Base-by-base conservation (phyloP, 2,329 filamentous ascomycete species). In the Dendrostoma leiphaemia region DNA sequence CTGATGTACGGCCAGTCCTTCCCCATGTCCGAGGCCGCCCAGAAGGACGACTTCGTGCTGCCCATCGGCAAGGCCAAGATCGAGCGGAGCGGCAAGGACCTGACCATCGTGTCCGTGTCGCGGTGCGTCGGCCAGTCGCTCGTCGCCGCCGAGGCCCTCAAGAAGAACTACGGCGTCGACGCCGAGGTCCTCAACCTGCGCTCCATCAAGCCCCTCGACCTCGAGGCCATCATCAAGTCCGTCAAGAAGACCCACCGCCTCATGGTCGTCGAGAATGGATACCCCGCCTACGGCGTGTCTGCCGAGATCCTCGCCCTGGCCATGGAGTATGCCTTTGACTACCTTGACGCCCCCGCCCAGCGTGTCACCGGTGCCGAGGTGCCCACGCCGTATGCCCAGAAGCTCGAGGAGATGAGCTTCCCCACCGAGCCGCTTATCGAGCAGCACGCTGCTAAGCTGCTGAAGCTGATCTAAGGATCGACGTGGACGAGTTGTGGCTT, bases 51-150 rank as follows among this genome's bases (percentile, higher is more conserved):
- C 77, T 99, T 97, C 67, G 93, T 99, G 65, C 76, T 99, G 65
- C 94, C 94, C 63, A 91, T 99, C 71, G 94, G 94, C 73, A 99
- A 99, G 82, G 94, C 94, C 75, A 99, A 99, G 86, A 90, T 99
- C 69, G 94, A 99, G 82, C 92, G 94, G 67, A 80, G 86, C 59
- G 94, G 94, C 74, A 97, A 93, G 78, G 94, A 99, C 72, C 78
- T 99, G 63, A 99, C 94, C 69, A 90, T 99, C 60, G 93, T 99
- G 60, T 88, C 92, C 48, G 83, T 97, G 58, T 97, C 94, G 62
- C 91, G 94, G 71, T 96, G 90, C 72, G 94, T 99, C 61, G 94
- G 94, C 61, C 93, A 96, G 77, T 89, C 89, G 61, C 82, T 99
- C 56, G 78, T 85, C 48, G 94, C 93, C 53, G 94, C 94, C 62